Evolutionary conservation across 2,329 filamentous ascomycete species (phyloP).

Genomic region (Diaporthe eres): DNA sequence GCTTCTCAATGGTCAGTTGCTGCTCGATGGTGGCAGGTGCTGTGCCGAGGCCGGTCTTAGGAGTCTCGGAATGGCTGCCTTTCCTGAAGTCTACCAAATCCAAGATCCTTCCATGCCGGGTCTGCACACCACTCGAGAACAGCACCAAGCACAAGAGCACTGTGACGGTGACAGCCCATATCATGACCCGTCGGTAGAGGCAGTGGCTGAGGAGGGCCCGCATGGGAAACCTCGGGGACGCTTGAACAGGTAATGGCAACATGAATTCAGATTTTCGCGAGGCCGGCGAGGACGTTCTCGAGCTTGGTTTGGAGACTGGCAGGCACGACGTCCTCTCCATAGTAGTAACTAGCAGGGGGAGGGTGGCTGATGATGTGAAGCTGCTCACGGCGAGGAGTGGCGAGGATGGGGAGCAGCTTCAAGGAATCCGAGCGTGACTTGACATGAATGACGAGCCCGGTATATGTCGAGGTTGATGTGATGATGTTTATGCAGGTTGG

Average conservation of each 20-base stretch:
- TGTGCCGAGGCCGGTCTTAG: constrained; percentile 22
- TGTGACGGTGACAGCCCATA: constrained; percentile 63
- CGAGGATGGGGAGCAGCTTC: constrained; percentile 36
- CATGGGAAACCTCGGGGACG: constrained; percentile 51
- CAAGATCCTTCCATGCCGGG: constrained; percentile 44
- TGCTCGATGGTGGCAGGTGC: constrained; percentile 37
- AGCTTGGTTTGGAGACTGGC: constrained; percentile 32
- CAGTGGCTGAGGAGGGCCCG: constrained; percentile 65
- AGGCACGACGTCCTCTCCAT: constrained; percentile 38
- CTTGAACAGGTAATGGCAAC: constrained; percentile 39
- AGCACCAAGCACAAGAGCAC: constrained; percentile 58
- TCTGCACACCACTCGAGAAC: constrained; percentile 51
- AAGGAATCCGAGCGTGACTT: constrained; percentile 3
- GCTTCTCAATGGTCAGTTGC: constrained; percentile 42
- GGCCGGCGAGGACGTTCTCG: constrained; percentile 38
- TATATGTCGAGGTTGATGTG: not conserved
- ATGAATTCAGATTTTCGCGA: constrained; percentile 39
- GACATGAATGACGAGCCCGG: constrained; percentile 22
- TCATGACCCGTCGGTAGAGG: constrained; percentile 65
- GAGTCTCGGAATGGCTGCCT: constrained; percentile 37
- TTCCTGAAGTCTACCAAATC: constrained; percentile 45
- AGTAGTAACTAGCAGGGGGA: not conserved
- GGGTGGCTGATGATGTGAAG: constrained; percentile 16
- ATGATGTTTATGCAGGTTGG: not conserved
- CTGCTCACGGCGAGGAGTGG: constrained; percentile 29